A percentile compares a stretch with the other conserved stretches of the same genome.
Evolutionary conservation across 148 eudicot genomes (phyloP).

Genomic region (Rhododendron williamsianum): DNA sequence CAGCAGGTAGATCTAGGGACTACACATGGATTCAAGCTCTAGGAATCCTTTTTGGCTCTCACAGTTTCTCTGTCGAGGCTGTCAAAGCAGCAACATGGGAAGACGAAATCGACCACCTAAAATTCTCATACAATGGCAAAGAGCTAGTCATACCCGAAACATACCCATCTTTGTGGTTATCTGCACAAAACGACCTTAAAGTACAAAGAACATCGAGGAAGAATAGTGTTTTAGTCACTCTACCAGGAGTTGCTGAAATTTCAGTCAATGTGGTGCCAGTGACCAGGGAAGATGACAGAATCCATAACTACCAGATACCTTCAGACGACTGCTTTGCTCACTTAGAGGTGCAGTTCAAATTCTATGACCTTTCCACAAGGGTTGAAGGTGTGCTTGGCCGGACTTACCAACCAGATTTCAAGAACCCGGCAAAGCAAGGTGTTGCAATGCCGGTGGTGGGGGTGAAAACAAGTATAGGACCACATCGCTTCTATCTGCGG

Average conservation of each 20-base stretch:
- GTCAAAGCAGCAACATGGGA: constrained; percentile 26
- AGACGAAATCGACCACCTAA: constrained; percentile 22
- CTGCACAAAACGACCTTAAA: constrained; percentile 13
- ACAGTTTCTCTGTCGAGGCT: constrained; percentile 30
- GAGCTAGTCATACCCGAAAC: constrained; percentile 12
- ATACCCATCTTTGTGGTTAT: constrained; percentile 22
- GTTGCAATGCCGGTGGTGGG: constrained; percentile 72
- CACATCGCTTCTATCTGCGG: constrained; percentile 38
- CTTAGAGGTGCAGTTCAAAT: constrained; percentile 56
- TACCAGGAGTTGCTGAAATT: constrained; percentile 20
- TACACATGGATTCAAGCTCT: constrained; percentile 24
- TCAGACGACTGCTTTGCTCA: constrained; percentile 59
- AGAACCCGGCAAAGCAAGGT: constrained; percentile 59
- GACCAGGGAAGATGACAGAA: constrained; percentile 15
- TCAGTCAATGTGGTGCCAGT: constrained; percentile 27
- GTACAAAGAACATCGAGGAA: constrained; percentile 21
- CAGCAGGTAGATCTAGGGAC: constrained; percentile 13
- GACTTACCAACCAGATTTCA: constrained; percentile 60
- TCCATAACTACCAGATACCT: constrained; percentile 42
- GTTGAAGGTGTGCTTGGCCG: constrained; percentile 67
- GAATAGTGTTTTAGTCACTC: constrained; percentile 21
- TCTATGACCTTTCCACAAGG: constrained; percentile 29
- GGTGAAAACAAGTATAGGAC: constrained; percentile 61
- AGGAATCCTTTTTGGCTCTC: constrained; percentile 18
- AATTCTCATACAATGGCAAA: constrained; percentile 21